These are phyloP conservation scores for Neurospora discreta DNA, from an alignment of 495 filamentous ascomycete genomes.

Conservation along the genomic window DNA sequence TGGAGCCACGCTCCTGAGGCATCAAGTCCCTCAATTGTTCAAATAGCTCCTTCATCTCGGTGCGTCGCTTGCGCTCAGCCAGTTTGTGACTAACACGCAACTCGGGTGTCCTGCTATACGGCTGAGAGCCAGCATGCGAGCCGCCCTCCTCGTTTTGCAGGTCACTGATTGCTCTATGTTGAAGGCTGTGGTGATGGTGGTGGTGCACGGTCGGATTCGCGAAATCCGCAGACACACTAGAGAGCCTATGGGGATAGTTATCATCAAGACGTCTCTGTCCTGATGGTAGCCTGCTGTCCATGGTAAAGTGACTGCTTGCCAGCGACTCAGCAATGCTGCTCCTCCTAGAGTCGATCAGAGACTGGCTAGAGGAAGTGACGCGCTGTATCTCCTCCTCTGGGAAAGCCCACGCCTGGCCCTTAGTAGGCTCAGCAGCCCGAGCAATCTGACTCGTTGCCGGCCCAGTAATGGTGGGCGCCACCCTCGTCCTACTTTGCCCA, in stretches of 20 bases:
- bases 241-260: constrained; percentile 27
- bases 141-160: constrained; percentile 48
- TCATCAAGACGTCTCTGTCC: constrained; percentile 59
- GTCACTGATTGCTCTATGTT: constrained; percentile 58
- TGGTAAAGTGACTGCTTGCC: constrained; percentile 61
- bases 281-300: constrained; percentile 52
- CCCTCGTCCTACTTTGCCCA: constrained; percentile 42
- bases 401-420: constrained; percentile 74
- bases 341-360: constrained; percentile 53
- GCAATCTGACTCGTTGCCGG: constrained; percentile 69
- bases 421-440: constrained; percentile 68
- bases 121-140: constrained; percentile 49
- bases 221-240: constrained; percentile 22
- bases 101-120: constrained; percentile 91
- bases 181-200: constrained; percentile 71
- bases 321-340: constrained; percentile 66
- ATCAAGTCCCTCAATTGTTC: constrained; percentile 73
- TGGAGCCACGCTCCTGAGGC: constrained; percentile 77
- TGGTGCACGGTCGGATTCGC: constrained; percentile 46
- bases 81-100: constrained; percentile 92
- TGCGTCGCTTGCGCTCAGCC: constrained; percentile 88
- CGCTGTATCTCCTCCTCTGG: constrained; percentile 58
- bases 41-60: constrained; percentile 97
- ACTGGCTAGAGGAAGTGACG: constrained; percentile 38
- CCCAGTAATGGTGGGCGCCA: constrained; percentile 65